Evolutionary conservation across 345 rosid species (phyloP).

Genomic region (Geranium rotundifolium): DNA sequence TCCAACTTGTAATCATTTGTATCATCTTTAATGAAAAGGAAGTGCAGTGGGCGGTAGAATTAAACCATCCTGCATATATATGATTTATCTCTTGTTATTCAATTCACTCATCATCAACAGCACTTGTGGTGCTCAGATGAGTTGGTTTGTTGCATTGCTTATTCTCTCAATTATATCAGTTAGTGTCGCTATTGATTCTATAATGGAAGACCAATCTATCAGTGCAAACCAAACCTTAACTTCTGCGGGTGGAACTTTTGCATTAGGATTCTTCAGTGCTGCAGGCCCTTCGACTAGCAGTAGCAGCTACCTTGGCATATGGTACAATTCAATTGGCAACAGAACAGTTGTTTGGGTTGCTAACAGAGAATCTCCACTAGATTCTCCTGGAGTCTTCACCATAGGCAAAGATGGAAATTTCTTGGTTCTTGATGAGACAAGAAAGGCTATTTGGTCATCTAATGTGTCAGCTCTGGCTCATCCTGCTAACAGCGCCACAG

Average conservation of each 20-base stretch:
- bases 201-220: neutral
- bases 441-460: slow-evolving; percentile 13
- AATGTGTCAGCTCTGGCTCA: slow-evolving; percentile 5
- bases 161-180: neutral
- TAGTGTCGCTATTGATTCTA: neutral
- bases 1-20: too few relatives aligned
- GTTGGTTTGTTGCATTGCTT: neutral
- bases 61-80: neutral
- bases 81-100: neutral
- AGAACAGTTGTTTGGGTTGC: slow-evolving; percentile 25
- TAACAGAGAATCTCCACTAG: slow-evolving; percentile 19
- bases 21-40: too few relatives aligned
- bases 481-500: slow-evolving; percentile 2
- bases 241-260: slow-evolving; percentile 9
- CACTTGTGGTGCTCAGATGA: neutral
- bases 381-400: slow-evolving; percentile 12
- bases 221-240: slow-evolving; percentile 1
- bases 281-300: slow-evolving; percentile 10
- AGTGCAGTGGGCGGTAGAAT: too few relatives aligned
- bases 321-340: slow-evolving; percentile 16
- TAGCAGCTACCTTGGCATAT: slow-evolving; percentile 22
- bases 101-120: too few relatives aligned
- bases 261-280: slow-evolving; percentile 19
- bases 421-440: slow-evolving; percentile 8
- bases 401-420: slow-evolving; percentile 13